Evolutionary conservation across 768 basidiomycete genomes (phyloP), one percentile per base, ranked within the genome.

Genomic region (Strobilomyces confusus): DNA sequence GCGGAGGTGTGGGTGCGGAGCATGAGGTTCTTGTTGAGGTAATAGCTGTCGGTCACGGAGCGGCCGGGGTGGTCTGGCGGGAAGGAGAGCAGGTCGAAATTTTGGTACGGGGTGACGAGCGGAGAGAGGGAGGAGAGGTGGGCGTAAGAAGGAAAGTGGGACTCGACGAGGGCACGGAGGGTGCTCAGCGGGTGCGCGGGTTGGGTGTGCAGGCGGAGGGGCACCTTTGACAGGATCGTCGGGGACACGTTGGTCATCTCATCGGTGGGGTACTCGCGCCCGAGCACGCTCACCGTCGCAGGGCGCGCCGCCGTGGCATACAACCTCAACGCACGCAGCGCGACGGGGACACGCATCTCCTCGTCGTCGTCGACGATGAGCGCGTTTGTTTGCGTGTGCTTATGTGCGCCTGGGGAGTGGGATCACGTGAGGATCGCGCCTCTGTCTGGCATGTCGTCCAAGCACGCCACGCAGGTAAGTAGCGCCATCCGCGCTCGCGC

Each of bases 1-100:
- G 97, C 92, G n/a, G 90, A 93, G 1, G 97, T 98, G 69, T 99
- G 97, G 0, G 97, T 98, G 38, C 97, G 87, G 34, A 99, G 82
- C 92, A 99, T 93, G 64, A 87, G 76, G 62, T 84, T 75, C 62
- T 78, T 80, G 75, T 98, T 98, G 66, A 97, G 77, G 72, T 99
- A 99, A 77, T 99, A 99, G 64, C 88, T 91, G 75, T 99, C 97
- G 40, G 90, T 91, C 42, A 83, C 76, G 22, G 88, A 79, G 55
- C 97, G 83, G 17, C 97, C 95, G 1, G 95, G 94, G 68, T 99
- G 97, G 74, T 98, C 94, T 14, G 74, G 63, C 0, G 95, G 87
- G 73, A 99, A 98, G 4, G 92, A 93, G 30, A 99, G 84, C 60
- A 95, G 91, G 72, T 99, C 97, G 69, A 99, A 99, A 73, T 95